Percentiles rank a stretch among this genome's conserved stretches.
These are phyloP conservation scores for Crithidia mellificae DNA, from an alignment of 208 protist genomes.

Conservation along the genomic window DNA sequence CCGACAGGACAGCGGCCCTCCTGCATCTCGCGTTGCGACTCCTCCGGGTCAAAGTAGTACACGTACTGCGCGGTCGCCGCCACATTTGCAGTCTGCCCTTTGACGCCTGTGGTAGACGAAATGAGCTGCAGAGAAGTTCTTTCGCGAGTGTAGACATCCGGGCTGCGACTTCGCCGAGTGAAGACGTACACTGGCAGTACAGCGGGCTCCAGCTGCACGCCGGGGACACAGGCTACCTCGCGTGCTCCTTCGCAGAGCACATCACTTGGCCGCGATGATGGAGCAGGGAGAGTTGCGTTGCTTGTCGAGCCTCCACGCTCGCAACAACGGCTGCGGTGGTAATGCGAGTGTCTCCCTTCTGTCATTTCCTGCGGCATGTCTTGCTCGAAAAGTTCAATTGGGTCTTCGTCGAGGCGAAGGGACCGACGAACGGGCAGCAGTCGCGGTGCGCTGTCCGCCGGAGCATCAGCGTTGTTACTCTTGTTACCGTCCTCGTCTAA, in stretches of 20 bases:
- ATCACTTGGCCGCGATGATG: too few relatives aligned
- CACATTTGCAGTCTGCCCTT: conserved; percentile 7
- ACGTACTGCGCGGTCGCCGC: conserved; percentile 27
- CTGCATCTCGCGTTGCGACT: conserved; percentile 5
- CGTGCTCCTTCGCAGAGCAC: too few relatives aligned
- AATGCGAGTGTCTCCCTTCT: not conserved
- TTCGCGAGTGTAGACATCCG: conserved; percentile 48
- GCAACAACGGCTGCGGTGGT: not conserved
- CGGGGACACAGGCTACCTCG: too few relatives aligned
- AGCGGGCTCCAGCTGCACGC: conserved; percentile 32
- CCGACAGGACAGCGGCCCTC: too few relatives aligned
- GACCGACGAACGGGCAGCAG: conserved; percentile 7
- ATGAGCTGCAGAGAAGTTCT: conserved; percentile 14
- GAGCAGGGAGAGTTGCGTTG: too few relatives aligned
- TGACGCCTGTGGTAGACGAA: not conserved
- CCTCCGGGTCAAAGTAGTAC: conserved; percentile 53
- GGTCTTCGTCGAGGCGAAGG: conserved; percentile 27
- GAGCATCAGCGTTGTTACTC: too few relatives aligned
- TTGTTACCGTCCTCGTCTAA: not conserved
- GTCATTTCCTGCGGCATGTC: not conserved
- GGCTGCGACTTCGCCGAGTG: conserved; percentile 60
- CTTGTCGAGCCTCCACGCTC: not conserved
- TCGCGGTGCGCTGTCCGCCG: not conserved
- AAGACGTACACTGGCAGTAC: conserved; percentile 73
- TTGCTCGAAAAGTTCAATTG: conserved; percentile 21